Conservation (phyloP, 1,284 basidiomycete genomes). For the Leccinum ponderosum region DNA sequence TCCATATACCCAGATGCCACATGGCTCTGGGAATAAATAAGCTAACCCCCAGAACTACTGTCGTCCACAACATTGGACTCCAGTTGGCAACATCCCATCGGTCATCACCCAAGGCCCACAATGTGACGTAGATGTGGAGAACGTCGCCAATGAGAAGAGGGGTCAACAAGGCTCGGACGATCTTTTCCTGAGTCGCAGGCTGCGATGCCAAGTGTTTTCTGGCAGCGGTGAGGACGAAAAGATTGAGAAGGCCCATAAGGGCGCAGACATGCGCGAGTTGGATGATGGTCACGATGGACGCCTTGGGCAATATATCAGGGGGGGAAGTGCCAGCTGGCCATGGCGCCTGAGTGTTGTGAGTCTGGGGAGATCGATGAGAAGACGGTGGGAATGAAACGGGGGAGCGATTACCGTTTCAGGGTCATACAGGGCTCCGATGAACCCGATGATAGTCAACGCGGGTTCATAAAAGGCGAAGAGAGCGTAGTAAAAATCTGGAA, state of each 20-base stretch:
- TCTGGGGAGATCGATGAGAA: constrained; percentile 39
- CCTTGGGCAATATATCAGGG: constrained; percentile 51
- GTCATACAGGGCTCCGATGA: constrained; percentile 65
- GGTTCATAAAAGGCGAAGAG: constrained; percentile 76
- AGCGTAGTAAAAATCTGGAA: constrained; percentile 70
- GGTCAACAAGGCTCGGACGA: constrained; percentile 59
- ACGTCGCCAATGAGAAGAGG: constrained; percentile 71
- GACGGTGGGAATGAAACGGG: constrained; percentile 5
- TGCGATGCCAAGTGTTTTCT: constrained; percentile 57
- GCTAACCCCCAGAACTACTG: constrained; percentile 60
- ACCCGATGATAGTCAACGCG: constrained; percentile 59
- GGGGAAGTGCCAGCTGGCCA: constrained; percentile 56
- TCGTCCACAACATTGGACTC: constrained; percentile 68
- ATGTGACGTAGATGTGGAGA: constrained; percentile 61
- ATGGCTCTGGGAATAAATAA: constrained; percentile 66
- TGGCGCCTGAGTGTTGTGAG: constrained; percentile 71
- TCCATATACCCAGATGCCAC: constrained; percentile 72
- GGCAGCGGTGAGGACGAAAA: constrained; percentile 60
- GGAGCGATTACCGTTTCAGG: constrained; percentile 54
- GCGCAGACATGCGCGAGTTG: constrained; percentile 77
- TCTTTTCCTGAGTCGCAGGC: constrained; percentile 68
- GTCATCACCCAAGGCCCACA: constrained; percentile 71
- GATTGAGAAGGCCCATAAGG: constrained; percentile 67
- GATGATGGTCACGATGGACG: constrained; percentile 63
- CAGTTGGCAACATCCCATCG: constrained; percentile 61